Base-by-base conservation (phyloP, 2,329 filamentous ascomycete species). In the Eutypella sp. region DNA sequence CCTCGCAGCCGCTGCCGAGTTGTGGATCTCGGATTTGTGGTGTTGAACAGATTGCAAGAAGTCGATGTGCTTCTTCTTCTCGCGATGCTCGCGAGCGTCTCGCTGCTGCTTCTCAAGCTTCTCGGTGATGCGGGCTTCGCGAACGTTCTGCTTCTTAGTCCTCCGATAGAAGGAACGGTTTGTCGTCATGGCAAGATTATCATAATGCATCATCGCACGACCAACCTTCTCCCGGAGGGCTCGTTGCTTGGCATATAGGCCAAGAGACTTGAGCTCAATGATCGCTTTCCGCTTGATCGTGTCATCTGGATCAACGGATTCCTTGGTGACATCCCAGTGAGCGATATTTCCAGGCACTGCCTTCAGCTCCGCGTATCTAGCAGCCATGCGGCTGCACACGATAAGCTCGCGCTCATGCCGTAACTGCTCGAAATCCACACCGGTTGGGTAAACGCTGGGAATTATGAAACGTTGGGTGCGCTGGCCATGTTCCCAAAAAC, bases 41-140 rank as follows among this genome's bases (percentile, higher is more conserved):
- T 82, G 84, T 55, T 89, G 78, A 43, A 99, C 89, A 29, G 91
- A 87, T 52, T 89, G 84, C 47, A 99, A 78, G 68, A 95, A 96
- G 65, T 97, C 92, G 49, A 79, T 81, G 62, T 97, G 92, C 72
- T 95, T 96, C 82, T 95, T 93, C 82, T 95, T 96, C 71, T 99
- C 93, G 52, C 95, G 88, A 55, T 87, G 89, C 72, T 97, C 92
- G 47, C 93, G 87, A 36, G 91, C 92, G 66, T 97, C 92, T 47
- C 93, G 89, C 66, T 99, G 93, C 67, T 99, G 91, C 72, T 97
- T 97, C 79, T 99, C 93, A 2, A 99, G 82, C 69, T 96, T 99
- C 78, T 99, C 93, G 0, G 93, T 99, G 55, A 99, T 95, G 47
- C 92, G 86, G 46, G 93, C 93, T 70, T 99, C 93, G 29, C 92